Conservation (phyloP, 1,284 basidiomycete species). For the Butyriboletus pseudospeciosus region DNA sequence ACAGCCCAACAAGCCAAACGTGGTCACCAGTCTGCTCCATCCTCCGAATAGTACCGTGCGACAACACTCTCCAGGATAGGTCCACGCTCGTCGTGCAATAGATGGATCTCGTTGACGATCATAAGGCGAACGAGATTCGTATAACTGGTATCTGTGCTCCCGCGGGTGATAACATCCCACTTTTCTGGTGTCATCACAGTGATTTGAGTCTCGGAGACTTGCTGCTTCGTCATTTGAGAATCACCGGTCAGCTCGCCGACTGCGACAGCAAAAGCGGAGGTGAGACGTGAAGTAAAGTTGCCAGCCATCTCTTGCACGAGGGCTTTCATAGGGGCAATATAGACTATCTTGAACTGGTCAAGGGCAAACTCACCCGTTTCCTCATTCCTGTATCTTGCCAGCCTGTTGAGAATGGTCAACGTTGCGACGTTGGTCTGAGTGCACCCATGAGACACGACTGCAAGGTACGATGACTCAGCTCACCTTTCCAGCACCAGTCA, state of each 20-base stretch:
- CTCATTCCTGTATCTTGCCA: slow-evolving; percentile 83
- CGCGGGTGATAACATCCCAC: slow-evolving; percentile 99
- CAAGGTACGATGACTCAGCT: slow-evolving; percentile 18
- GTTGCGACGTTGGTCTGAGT: slow-evolving; percentile 95
- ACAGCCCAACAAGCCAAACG: slow-evolving; percentile 92
- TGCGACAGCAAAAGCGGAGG: slow-evolving; percentile 72
- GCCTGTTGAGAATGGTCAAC: slow-evolving; percentile 86
- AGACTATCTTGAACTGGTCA: slow-evolving; percentile 94
- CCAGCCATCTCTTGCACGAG: slow-evolving; percentile 97
- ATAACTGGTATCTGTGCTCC: slow-evolving; percentile 95
- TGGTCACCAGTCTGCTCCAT: slow-evolving; percentile 95
- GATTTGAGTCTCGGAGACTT: slow-evolving; percentile 96
- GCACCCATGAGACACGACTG: slow-evolving; percentile 5
- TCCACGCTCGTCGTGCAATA: slow-evolving; percentile 97
- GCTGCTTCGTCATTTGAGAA: slow-evolving; percentile 96
- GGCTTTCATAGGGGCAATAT: slow-evolving; percentile 99
- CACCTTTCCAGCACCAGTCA: slow-evolving; percentile 98
- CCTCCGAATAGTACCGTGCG: slow-evolving; percentile 83
- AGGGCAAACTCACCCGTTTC: slow-evolving; percentile 83
- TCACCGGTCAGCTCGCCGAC: slow-evolving; percentile 98
- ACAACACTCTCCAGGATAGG: slow-evolving; percentile 94
- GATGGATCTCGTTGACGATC: slow-evolving; percentile 98
- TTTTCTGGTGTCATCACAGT: slow-evolving; percentile 99
- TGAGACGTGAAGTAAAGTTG: slow-evolving; percentile 82
- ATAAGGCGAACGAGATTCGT: slow-evolving; percentile 95